These are phyloP conservation scores for Ustilago crameri DNA, from an alignment of 1,284 basidiomycete genomes.

Conservation along the genomic window DNA sequence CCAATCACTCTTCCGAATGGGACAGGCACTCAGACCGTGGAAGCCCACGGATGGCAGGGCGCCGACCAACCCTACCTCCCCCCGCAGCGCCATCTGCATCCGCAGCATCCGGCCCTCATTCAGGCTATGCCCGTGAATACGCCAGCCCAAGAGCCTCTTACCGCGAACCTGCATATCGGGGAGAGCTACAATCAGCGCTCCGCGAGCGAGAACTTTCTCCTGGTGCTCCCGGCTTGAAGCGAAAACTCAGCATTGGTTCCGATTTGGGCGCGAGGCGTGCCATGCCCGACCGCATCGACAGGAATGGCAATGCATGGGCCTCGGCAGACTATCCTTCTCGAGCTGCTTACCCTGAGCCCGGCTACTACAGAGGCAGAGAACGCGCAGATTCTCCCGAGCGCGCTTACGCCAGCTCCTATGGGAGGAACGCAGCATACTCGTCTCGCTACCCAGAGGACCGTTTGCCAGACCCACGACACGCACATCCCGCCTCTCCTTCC, in stretches of 20 bases:
- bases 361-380: slow-evolving; percentile 27
- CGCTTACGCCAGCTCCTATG: slow-evolving; percentile 24
- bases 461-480: slow-evolving; percentile 32
- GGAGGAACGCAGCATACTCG: slow-evolving; percentile 33
- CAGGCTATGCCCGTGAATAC: slow-evolving; percentile 32
- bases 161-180: slow-evolving; percentile 33
- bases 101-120: slow-evolving; percentile 10
- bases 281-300: slow-evolving; percentile 27
- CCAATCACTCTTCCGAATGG: slow-evolving; percentile 46
- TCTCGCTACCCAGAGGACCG: slow-evolving; percentile 28
- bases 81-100: slow-evolving; percentile 5
- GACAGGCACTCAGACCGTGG: slow-evolving; percentile 40
- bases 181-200: slow-evolving; percentile 11
- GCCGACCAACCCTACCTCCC: slow-evolving; percentile 17
- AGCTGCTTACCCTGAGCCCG: slow-evolving; percentile 19
- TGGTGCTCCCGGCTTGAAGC: slow-evolving; percentile 17
- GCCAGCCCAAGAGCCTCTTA: slow-evolving; percentile 30
- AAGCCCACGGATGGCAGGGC: slow-evolving; percentile 27
- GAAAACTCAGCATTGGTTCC: slow-evolving; percentile 40
- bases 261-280: slow-evolving; percentile 20
- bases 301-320: slow-evolving; percentile 19
- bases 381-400: slow-evolving; percentile 40
- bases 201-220: slow-evolving; percentile 41
- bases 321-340: slow-evolving; percentile 27
- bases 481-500: slow-evolving; percentile 29